Conservation (phyloP, 306 rosid genomes). For the Hippophae tibetana region DNA sequence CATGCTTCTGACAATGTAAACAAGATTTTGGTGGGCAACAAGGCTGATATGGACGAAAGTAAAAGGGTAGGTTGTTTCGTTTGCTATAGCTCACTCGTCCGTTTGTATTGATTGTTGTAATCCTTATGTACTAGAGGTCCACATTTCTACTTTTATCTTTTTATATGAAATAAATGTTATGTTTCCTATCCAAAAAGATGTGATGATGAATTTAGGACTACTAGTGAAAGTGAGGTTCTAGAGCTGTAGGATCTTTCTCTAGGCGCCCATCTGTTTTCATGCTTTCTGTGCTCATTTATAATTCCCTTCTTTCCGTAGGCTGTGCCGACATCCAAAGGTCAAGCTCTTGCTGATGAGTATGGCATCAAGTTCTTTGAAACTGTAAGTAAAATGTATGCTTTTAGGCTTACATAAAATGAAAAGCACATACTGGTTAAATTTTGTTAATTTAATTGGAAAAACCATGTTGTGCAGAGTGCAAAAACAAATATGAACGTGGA, state of each 20-base stretch:
- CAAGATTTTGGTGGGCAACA: constrained; percentile 92
- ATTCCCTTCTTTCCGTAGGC: constrained; percentile 34
- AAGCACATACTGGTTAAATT: neutral
- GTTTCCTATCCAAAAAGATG: too few relatives aligned
- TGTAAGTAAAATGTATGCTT: constrained; percentile 39
- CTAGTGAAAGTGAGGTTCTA: too few relatives aligned
- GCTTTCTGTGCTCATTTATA: neutral
- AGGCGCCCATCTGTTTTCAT: neutral
- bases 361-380: constrained; percentile 83
- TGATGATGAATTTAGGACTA: too few relatives aligned
- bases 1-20: constrained; percentile 92
- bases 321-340: constrained; percentile 77
- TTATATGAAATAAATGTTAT: too few relatives aligned
- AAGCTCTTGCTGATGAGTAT: constrained; percentile 90
- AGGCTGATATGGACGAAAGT: constrained; percentile 95
- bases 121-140: too few relatives aligned
- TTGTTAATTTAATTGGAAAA: constrained; percentile 18
- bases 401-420: neutral
- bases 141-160: too few relatives aligned
- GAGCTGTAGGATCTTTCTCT: neutral
- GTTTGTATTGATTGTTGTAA: too few relatives aligned
- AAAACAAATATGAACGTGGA: constrained; percentile 84
- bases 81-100: too few relatives aligned
- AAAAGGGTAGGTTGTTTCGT: constrained; percentile 43
- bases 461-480: constrained; percentile 58